Evolutionary conservation across 352 stramenopile genomes (phyloP), one percentile per base, ranked within the genome.

Genomic region (Phytopythium chamaehyphon): DNA sequence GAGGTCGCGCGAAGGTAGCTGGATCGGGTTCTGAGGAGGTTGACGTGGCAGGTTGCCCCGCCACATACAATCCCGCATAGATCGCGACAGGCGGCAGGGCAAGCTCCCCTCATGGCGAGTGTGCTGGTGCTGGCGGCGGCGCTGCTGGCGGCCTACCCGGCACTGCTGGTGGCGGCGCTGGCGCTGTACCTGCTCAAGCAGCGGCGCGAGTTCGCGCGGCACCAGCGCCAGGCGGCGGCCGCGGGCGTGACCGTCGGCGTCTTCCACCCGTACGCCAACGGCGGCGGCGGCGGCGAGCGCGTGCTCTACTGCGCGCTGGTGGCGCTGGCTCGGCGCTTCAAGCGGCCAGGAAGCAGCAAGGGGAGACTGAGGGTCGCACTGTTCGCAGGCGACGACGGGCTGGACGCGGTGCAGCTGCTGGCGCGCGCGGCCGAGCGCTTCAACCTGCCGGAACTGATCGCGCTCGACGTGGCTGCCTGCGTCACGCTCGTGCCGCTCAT

Each of bases 261-360:
- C 56, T 98, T 98, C 71, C 95, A 98, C 65, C 96, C 93, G 31
- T 95, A 98, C 66, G 96, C 93, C 36, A 93, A 98, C 51, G 84
- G 82, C 33, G 96, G 97, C 31, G 97, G 97, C 21, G 97, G 97
- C 37, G 97, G 97, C 33, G 97, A 99, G 68, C 92, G 97, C 47
- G 97, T 99, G 18, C 79, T 99, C 24, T 99, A 98, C 90, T 97
- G 96, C 57, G 90, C 89, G 12, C 75, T 99, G 40, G 59, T 96
- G 54, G 84, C 86, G 48, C 72, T 99, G 21, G 62, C 74, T 18
- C 55, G 60, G 45, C 60, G 61, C 56, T 87, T 85, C 23, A 54
- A 62, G 35, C 43, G 64, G 16, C 40, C 47, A 2, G 35, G 52
- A 40, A 62, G 60, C 9, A 37, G 57, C 6, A 19, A 19, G 6